Conservation (phyloP, 495 filamentous ascomycete species). For the Penicillium manginii region DNA sequence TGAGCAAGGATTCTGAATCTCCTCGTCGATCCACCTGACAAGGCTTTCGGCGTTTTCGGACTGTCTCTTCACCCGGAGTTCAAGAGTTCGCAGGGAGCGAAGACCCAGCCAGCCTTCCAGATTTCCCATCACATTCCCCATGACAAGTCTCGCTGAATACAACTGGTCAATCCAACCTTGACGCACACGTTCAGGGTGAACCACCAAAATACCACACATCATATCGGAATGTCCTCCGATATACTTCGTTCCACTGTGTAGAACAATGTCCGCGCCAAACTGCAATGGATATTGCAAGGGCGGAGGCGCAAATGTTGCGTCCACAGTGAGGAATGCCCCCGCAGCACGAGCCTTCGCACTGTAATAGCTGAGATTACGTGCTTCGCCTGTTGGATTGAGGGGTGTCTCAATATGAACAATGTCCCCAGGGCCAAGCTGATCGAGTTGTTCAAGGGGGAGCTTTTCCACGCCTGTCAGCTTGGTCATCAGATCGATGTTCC, state of each 20-base stretch:
- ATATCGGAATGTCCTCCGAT: constrained; percentile 93
- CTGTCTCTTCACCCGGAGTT: constrained; percentile 77
- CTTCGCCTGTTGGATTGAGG: constrained; percentile 82
- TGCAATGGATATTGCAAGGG: constrained; percentile 80
- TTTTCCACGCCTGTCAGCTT: constrained; percentile 69
- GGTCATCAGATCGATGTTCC: constrained; percentile 66
- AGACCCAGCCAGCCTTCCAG: constrained; percentile 91
- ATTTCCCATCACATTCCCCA: constrained; percentile 84
- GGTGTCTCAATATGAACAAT: constrained; percentile 89
- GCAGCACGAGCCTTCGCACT: constrained; percentile 66
- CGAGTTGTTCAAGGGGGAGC: constrained; percentile 61
- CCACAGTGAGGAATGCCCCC: constrained; percentile 76
- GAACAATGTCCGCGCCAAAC: constrained; percentile 76
- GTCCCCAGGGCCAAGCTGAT: constrained; percentile 69
- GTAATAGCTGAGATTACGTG: constrained; percentile 66
- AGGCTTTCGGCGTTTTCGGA: constrained; percentile 67
- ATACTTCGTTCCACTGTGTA: constrained; percentile 94
- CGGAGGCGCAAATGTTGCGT: constrained; percentile 89
- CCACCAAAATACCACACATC: constrained; percentile 79
- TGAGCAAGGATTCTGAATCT: constrained; percentile 38
- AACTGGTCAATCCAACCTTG: constrained; percentile 61
- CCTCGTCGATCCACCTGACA: constrained; percentile 68
- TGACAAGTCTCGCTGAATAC: constrained; percentile 52
- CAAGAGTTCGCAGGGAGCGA: constrained; percentile 79
- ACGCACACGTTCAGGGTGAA: constrained; percentile 40